Evolutionary conservation across 2,329 filamentous ascomycete genomes (phyloP), one percentile per base, ranked within the genome.

Genomic region (Arthrobotrys sinensis): DNA sequence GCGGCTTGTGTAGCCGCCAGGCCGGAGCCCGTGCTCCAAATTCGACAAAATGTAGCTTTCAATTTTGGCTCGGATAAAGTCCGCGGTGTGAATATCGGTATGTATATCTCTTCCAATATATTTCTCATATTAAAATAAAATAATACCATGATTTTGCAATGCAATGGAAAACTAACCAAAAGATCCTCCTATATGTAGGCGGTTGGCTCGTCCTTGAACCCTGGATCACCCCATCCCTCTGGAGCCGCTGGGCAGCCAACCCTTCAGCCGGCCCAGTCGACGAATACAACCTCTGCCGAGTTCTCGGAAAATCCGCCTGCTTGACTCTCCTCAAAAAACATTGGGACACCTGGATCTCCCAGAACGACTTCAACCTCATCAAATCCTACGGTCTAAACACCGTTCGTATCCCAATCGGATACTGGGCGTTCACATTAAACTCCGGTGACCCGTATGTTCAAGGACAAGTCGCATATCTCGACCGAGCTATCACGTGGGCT

Each of bases 381-480:
- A 86, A 86, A n/a, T 83, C 81, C 14, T 85, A 86, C 14, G 89
- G 89, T 3, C 83, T 91, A 82, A 91, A 90, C 83, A 87, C 90
- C 80, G 88, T 91, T 43, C 85, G 90, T 55, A 91, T 91, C 68
- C 90, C 90, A 1, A 86, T 91, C 63, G 90, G 90, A 4, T 91
- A 91, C 82, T 91, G 90, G 90, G 89, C 89, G 38, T 83, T 90
- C 10, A 84, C 86, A 52, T 86, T 87, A 1, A 83, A 86, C 32
- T 83, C 86, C 5, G 87, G 86, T 5, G 89, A 90, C 66, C 89
- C 89, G 16, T 91, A 89, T 80, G 88, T 91, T 4, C 86, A 89
- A 81, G 90, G 90, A 45, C 89, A 90, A 79, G 86, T 90, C 53
- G 83, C 86, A 14, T 86, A 87, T 81, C 85, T 91, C 8, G 88